Percentiles rank a stretch among this genome's conserved stretches.
These are phyloP conservation scores for Leucocoprinus leucothites DNA, from an alignment of 768 basidiomycete genomes.

Conservation along the genomic window DNA sequence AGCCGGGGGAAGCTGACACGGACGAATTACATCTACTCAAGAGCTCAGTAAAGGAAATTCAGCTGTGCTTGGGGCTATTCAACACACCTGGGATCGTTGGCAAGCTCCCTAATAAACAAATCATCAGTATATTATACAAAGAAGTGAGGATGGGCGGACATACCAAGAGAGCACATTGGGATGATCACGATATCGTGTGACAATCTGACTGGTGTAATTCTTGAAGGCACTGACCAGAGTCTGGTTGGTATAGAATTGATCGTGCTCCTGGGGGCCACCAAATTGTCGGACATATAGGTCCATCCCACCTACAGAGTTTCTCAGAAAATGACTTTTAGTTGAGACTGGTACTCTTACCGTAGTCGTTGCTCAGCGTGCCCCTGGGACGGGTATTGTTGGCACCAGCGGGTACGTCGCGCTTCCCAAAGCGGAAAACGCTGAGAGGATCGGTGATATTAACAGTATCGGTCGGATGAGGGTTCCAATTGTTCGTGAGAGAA, in stretches of 20 bases:
- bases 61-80: not conserved
- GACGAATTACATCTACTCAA: slow-evolving; percentile 54
- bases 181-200: slow-evolving; percentile 52
- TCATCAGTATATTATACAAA: not conserved
- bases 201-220: slow-evolving; percentile 55
- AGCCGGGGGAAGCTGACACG: slow-evolving; percentile 35
- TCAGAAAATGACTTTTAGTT: slow-evolving; percentile 10
- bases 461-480: slow-evolving; percentile 36
- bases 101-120: slow-evolving; percentile 47
- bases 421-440: slow-evolving; percentile 14
- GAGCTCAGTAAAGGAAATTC: not conserved
- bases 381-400: slow-evolving; percentile 42
- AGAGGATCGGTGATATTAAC: slow-evolving; percentile 18
- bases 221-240: slow-evolving; percentile 48
- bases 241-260: slow-evolving; percentile 55
- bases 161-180: slow-evolving; percentile 53
- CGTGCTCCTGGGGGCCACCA: slow-evolving; percentile 40
- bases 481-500: slow-evolving; percentile 63
- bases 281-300: slow-evolving; percentile 60
- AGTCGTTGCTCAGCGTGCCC: slow-evolving; percentile 60
- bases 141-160: slow-evolving; percentile 8
- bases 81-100: slow-evolving; percentile 60
- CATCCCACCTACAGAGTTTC: slow-evolving; percentile 49
- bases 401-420: slow-evolving; percentile 26
- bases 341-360: slow-evolving; percentile 34